These are phyloP conservation scores for Aspergillus cavernicola DNA, from an alignment of 495 filamentous ascomycete species.

Conservation along the genomic window DNA sequence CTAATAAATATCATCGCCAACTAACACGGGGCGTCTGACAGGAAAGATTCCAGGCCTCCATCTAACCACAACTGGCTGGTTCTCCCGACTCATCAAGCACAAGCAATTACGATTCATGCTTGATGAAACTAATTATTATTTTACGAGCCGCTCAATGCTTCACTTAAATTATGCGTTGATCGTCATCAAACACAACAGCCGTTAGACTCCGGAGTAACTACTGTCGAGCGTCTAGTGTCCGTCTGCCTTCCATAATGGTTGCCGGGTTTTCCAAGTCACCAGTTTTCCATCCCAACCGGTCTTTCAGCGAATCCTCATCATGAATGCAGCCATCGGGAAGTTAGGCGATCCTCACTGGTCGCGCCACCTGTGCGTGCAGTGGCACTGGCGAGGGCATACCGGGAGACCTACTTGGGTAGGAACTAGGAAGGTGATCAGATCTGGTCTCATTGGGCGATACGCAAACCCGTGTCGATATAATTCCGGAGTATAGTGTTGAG, in stretches of 20 bases:
- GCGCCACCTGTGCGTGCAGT: constrained; percentile 5
- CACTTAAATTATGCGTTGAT: constrained; percentile 8
- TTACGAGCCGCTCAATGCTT: constrained; percentile 5
- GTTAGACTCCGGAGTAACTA: background rate
- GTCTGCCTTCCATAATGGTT: background rate
- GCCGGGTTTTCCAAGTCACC: background rate
- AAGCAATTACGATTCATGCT: background rate
- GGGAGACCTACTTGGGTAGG: background rate
- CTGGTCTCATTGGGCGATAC: background rate
- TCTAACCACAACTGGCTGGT: background rate
- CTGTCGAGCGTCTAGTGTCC: background rate
- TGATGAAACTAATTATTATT: background rate
- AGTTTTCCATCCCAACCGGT: constrained; percentile 3
- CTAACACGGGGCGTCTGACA: background rate
- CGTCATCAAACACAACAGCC: background rate
- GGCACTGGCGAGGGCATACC: constrained; percentile 4
- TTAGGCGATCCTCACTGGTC: background rate
- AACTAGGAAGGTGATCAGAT: background rate
- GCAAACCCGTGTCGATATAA: background rate
- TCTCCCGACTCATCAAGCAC: background rate
- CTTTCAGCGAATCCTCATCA: background rate
- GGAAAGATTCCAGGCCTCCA: background rate
- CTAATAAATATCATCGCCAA: background rate
- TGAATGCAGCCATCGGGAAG: background rate
- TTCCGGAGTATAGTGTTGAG: constrained; percentile 1